Base-by-base conservation (phyloP, 331 rosid genomes). In the Stylosanthes scabra region DNA sequence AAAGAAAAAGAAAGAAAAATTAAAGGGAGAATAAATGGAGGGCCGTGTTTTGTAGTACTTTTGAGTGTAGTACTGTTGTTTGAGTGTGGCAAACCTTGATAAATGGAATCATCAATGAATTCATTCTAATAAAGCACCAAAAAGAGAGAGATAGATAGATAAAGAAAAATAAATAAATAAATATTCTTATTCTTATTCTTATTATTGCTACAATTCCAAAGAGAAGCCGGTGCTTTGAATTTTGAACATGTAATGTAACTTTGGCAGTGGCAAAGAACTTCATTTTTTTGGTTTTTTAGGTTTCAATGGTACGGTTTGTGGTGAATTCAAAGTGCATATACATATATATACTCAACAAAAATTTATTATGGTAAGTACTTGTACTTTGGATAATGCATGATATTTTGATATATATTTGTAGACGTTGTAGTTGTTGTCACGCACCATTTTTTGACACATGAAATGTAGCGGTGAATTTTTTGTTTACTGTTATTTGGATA, bases 31-130 rank as follows among this genome's bases (percentile, higher is more conserved):
- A 77, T 86, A 91, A 87, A 79, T 84, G 81, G 89, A 87, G 86
- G 87, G 85, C 71, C 62, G 85, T 88, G 87, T 75, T 34, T 34
- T 90, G 86, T 78, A 85, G 72, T 80, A 82, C 89, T 90, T 89
- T 90, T 83, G 70, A 84, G 86, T 87, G 82, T 78, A 82, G 82
- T 79, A 84, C 85, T 87, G 82, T 78, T 83, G 83, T 81, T 84
- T 75, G 81, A 83, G 81, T 73, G 80, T 73, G 78, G 75, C 86
- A 85, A 82, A 82, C 86, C 87, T 91, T 86, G 97, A 92, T 86
- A 88, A 87, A 84, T 83, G 91, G 88, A 82, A 87, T 86, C 70
- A 79, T 86, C 70, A 79, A 60, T 79, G 57, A 70, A 77, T 74
- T 81, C 76, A 3, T 34, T 34, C 39, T 34, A 34, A 34, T 81